Evolutionary conservation across 768 basidiomycete species (phyloP), one percentile per base, ranked within the genome.

Genomic region (Ramaria sp.): DNA sequence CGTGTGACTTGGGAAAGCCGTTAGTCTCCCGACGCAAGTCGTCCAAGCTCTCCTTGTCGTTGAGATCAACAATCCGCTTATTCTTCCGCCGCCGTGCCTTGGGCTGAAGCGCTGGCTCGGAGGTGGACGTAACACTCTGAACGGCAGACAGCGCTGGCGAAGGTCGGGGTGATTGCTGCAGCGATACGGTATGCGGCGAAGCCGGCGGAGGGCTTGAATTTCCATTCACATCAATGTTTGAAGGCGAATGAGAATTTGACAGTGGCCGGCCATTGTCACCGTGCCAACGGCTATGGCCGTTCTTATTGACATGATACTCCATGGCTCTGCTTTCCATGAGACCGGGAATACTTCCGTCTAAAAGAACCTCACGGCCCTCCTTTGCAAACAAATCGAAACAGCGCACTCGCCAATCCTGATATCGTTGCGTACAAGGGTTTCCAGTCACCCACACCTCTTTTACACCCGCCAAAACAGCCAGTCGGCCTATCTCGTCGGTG

Each of bases 371-470:
- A 70, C 84, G 89, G n/a, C 84, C 83, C 71, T 96, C 94, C 63
- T 82, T 82, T 70, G 77, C 82, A 67, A 97, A 97, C 64, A 80
- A 79, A 58, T 86, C 81, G 65, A 94, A 94, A 67, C 92, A 88
- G 22, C 80, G 74, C 34, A 88, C 67, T 17, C 93, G 78, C 68
- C 88, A 91, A 41, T 78, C 78, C 54, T 87, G 77, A 60, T 79
- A 87, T 39, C 77, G 70, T 59, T 87, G 83, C 41, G 76, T 73
- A 62, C 96, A 79, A 0, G 88, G 88, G 65, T 99, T 97, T 4
- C 87, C 88, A 53, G 86, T 81, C 20, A 93, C 73, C 83, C 84
- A 94, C 2, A 97, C 75, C 64, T 92, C 85, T 10, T 75, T 60
- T 39, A 98, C 80, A 62, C 87, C 82, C 12, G 92, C 90, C 38